Conservation (phyloP, 495 filamentous ascomycete genomes). For the Lasiosphaeria miniovina region DNA sequence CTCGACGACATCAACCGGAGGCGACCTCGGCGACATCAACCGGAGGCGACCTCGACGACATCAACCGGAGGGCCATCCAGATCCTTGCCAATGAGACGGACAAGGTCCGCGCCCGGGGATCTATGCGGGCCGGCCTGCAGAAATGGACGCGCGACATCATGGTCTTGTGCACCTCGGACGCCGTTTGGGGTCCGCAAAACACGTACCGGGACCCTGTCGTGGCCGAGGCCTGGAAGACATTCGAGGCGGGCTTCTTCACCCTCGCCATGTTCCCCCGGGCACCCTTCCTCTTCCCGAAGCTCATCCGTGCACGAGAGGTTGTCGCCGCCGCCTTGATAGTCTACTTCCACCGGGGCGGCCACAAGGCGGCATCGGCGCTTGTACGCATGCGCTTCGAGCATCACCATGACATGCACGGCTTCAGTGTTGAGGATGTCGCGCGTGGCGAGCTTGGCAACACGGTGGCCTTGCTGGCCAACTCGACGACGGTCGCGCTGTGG, state of each 20-base stretch:
- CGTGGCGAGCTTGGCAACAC: conserved; percentile 28
- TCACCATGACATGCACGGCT: conserved; percentile 13
- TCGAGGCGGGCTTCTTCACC: conserved; percentile 24
- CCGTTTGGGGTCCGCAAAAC: conserved; percentile 22
- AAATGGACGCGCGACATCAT: conserved; percentile 19
- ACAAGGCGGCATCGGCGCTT: conserved; percentile 18
- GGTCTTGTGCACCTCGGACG: conserved; percentile 15
- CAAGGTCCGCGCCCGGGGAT: conserved; percentile 2
- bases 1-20: conserved; percentile 22
- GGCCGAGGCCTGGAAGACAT: conserved; percentile 18
- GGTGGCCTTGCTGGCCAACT: not conserved
- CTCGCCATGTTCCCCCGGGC: conserved; percentile 18
- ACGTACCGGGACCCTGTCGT: conserved; percentile 20
- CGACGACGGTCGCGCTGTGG: conserved; percentile 23
- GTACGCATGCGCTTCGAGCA: conserved; percentile 22
- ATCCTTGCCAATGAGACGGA: conserved; percentile 17
- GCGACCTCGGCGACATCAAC: conserved; percentile 19
- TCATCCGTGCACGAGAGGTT: conserved; percentile 16
- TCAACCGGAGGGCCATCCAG: conserved; percentile 20
- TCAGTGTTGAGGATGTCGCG: conserved; percentile 21
- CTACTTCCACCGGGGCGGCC: conserved; percentile 18
- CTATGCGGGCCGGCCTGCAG: conserved; percentile 6
- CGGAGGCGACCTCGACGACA: conserved; percentile 18
- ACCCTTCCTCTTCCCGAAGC: conserved; percentile 11
- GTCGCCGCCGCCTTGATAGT: conserved; percentile 18